Evolutionary conservation across 1,284 basidiomycete species (phyloP).

Genomic region (Rhodotorula sp.): DNA sequence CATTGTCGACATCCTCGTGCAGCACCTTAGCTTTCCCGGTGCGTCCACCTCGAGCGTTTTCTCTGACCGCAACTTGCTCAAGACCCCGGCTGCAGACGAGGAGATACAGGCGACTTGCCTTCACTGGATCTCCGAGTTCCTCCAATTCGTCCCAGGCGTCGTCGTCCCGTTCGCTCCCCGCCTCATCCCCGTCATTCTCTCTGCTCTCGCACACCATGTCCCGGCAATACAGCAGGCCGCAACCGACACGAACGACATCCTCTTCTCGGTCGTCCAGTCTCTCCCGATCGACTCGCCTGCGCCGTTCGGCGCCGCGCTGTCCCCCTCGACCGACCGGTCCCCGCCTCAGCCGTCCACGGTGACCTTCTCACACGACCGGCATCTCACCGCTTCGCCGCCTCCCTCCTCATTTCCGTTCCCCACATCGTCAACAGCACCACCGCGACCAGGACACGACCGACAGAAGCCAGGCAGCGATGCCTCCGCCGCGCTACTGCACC

Average conservation of each 20-base stretch:
- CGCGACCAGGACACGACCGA: slow-evolving; percentile 34
- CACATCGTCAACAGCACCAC: background rate
- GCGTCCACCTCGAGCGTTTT: slow-evolving; percentile 50
- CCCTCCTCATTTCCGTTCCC: slow-evolving; percentile 34
- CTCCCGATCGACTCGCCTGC: slow-evolving; percentile 45
- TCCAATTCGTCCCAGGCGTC: slow-evolving; percentile 83
- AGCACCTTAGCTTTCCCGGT: slow-evolving; percentile 84
- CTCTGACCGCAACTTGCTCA: too few relatives aligned
- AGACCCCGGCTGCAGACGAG: too few relatives aligned
- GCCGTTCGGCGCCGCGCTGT: slow-evolving; percentile 33
- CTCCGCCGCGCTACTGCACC: slow-evolving; percentile 27
- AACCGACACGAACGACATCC: slow-evolving; percentile 78
- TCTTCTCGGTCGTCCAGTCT: slow-evolving; percentile 81
- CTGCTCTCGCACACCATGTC: slow-evolving; percentile 89
- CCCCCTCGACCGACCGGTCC: slow-evolving; percentile 21
- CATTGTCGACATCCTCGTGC: slow-evolving; percentile 92
- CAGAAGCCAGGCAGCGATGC: slow-evolving; percentile 47
- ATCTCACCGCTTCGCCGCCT: slow-evolving; percentile 8
- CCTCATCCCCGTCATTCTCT: slow-evolving; percentile 86
- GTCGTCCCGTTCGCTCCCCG: slow-evolving; percentile 93
- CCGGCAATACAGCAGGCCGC: slow-evolving; percentile 86
- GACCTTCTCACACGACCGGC: background rate
- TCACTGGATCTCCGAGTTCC: slow-evolving; percentile 88
- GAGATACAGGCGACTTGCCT: slow-evolving; percentile 58
- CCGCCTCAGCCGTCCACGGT: slow-evolving; percentile 5